Conservation (phyloP, 805 yeast genomes). For the Candida boleticola region DNA sequence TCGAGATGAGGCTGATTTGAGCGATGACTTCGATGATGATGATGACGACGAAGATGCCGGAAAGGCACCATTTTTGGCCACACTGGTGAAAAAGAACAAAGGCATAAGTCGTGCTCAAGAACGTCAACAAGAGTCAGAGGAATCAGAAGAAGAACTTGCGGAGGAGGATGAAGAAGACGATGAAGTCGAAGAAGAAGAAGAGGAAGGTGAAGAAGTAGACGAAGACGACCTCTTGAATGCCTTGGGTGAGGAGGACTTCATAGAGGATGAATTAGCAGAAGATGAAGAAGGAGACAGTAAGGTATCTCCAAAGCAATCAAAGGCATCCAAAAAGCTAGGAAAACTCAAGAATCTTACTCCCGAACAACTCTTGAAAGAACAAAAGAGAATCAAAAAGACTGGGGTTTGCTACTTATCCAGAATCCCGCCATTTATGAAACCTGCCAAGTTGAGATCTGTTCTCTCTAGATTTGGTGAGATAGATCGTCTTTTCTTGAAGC, state of each 20-base stretch:
- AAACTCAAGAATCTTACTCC: conserved; percentile 58
- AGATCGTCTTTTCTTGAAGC: conserved; percentile 83
- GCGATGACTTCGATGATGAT: conserved; percentile 1
- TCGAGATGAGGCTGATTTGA: background rate
- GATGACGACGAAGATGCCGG: background rate
- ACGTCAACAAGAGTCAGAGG: conserved; percentile 8
- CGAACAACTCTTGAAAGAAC: conserved; percentile 52
- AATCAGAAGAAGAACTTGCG: conserved; percentile 5
- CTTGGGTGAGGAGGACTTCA: conserved; percentile 10
- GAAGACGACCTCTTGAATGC: conserved; percentile 7
- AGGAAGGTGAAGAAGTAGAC: conserved; percentile 12
- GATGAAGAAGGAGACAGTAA: background rate
- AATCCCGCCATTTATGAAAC: conserved; percentile 97
- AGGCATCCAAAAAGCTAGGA: conserved; percentile 11
- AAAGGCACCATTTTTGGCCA: background rate
- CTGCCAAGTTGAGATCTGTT: conserved; percentile 81
- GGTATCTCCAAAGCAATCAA: conserved; percentile 1
- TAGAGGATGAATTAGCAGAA: conserved; percentile 12
- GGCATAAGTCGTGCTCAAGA: background rate
- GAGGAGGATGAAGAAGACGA: background rate
- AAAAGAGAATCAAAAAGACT: conserved; percentile 59
- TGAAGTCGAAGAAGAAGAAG: conserved; percentile 5
- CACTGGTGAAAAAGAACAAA: background rate
- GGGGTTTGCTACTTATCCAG: conserved; percentile 93
- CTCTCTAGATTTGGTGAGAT: conserved; percentile 79